Conservation (phyloP, 805 yeast genomes). For the Saccharomycopsis guyanensis region DNA sequence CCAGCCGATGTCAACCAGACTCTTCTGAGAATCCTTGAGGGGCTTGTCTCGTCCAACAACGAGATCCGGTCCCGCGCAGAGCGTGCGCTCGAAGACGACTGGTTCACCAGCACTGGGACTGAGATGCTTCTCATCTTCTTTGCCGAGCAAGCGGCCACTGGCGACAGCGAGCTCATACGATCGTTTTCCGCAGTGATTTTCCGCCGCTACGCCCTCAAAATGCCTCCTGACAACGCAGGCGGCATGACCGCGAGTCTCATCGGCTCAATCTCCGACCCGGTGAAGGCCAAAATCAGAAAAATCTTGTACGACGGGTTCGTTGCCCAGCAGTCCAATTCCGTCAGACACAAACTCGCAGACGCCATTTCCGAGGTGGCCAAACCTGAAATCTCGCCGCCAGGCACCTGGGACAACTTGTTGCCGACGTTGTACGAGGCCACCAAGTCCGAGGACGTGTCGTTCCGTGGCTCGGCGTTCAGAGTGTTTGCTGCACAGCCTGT, state of each 20-base stretch:
- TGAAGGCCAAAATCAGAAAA: constrained; percentile 53
- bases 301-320: constrained; percentile 68
- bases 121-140: constrained; percentile 67
- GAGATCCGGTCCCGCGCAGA: constrained; percentile 72
- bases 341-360: constrained; percentile 88
- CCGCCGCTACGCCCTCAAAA: constrained; percentile 74
- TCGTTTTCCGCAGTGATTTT: constrained; percentile 84
- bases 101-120: constrained; percentile 64
- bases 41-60: constrained; percentile 76
- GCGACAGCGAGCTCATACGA: constrained; percentile 50
- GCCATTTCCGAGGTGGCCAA: constrained; percentile 90
- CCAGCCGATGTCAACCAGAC: constrained; percentile 55
- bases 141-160: constrained; percentile 67
- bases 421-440: constrained; percentile 69
- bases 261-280: constrained; percentile 55
- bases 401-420: constrained; percentile 70
- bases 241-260: constrained; percentile 67
- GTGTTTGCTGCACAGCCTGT: constrained; percentile 80
- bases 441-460: constrained; percentile 43
- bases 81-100: constrained; percentile 56
- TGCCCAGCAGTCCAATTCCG: constrained; percentile 58
- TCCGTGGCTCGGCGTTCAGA: constrained; percentile 87
- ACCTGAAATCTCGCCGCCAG: constrained; percentile 42
- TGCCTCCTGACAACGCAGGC: constrained; percentile 59
- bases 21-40: constrained; percentile 49